These are phyloP conservation scores for Sphaceloma murrayae DNA, from an alignment of 2,329 filamentous ascomycete genomes.

Conservation along the genomic window DNA sequence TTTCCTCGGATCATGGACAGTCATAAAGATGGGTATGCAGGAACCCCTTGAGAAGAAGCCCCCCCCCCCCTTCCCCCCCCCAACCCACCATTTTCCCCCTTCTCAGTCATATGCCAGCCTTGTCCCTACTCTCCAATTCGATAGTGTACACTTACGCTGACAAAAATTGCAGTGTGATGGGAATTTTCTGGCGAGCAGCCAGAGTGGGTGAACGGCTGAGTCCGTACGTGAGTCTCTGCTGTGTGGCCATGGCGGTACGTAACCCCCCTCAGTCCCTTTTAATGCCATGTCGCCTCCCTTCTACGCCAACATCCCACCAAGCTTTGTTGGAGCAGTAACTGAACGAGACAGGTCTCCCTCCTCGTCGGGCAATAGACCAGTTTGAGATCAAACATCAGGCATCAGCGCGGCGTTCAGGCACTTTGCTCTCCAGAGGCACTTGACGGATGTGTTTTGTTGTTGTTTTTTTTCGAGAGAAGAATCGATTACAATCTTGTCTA, in stretches of 20 bases:
- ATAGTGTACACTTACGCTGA: too few species aligned
- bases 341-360: conserved; percentile 21
- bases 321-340: background rate
- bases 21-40: conserved; percentile 83
- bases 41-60: too few species aligned
- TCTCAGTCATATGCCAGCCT: too few species aligned
- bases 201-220: conserved; percentile 86
- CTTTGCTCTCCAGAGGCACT: too few species aligned
- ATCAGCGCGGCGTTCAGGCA: conserved; percentile 12
- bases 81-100: too few species aligned
- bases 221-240: conserved; percentile 91
- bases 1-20: conserved; percentile 84
- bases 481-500: conserved; percentile 14
- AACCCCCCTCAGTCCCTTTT: too few species aligned
- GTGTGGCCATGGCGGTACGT: conserved; percentile 83
- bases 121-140: too few species aligned
- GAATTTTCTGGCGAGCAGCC: conserved; percentile 93
- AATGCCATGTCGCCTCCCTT: background rate
- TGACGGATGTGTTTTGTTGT: too few species aligned
- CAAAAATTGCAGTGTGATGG: conserved; percentile 58
- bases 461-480: too few species aligned
- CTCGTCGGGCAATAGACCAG: conserved; percentile 21
- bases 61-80: too few species aligned
- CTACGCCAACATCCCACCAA: background rate
- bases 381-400: background rate